Evolutionary conservation across 2,329 filamentous ascomycete genomes (phyloP), one percentile per base, ranked within the genome.

Genomic region (Clonostachys byssicola): DNA sequence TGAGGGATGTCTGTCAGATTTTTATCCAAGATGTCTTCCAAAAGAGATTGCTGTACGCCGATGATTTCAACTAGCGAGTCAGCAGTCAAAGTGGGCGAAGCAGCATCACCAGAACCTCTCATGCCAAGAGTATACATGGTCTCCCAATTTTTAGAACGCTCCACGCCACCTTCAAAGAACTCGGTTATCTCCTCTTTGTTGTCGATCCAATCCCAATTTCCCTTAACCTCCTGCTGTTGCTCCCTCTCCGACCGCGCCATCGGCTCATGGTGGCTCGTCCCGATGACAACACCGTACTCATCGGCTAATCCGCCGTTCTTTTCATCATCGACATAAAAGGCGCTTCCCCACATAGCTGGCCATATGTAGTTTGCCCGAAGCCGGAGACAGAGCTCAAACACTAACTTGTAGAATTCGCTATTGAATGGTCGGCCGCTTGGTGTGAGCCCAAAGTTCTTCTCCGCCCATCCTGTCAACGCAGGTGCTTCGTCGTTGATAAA

Each of bases 401-500:
- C 74, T 14, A 71, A 72, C 8, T 65, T 65, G 60, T 84, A 83
- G 57, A 84, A 83, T 5, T 76, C 70, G 20, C 42, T 30, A 20
- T 33, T 44, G 30, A 44, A 44, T 16, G 16, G 23, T 30, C 43
- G 40, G 7, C 44, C 44, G 9, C 58, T 58, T 56, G 56, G 58
- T 8, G 54, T 49, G 14, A 17, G 47, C 5, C 44, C 44, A 20
- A 49, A 46, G 43, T 49, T 49, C 8, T 42, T 40, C 14, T 18
- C 14, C 5, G 86, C 75, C 81, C 84, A 89, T 52, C 80, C 82
- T 0, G 84, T 86, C 42, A 88, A 62, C 2, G 78, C 81, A 0
- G 84, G 85, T 47, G 82, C 79, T 57, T 88, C 83, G 48, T 88
- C 84, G 57, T 88, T 88, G 58, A 88, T 67, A 66, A 88, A 88